phyloP scores from a whole-genome alignment of 2,329 filamentous ascomycete species.

The Lecanicillium sp. region DNA sequence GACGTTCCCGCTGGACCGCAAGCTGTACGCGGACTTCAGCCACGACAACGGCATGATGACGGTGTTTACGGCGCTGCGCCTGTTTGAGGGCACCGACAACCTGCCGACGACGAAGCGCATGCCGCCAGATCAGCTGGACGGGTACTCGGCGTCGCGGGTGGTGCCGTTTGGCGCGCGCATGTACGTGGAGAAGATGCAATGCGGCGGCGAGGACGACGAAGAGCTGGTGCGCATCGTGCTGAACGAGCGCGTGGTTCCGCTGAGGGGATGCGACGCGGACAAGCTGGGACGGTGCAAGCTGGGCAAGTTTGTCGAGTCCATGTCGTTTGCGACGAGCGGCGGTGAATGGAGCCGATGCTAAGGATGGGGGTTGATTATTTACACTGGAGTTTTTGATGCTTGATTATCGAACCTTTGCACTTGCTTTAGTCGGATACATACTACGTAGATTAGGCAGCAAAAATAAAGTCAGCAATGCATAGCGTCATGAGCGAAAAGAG shows the following conservation, averaged over 20 bases:
- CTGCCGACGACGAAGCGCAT: slow-evolving; percentile 46
- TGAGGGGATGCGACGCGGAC: slow-evolving; percentile 67
- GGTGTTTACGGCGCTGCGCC: slow-evolving; percentile 68
- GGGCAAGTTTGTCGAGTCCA: slow-evolving; percentile 63
- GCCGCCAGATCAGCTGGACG: slow-evolving; percentile 48
- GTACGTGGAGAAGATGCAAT: slow-evolving; percentile 85
- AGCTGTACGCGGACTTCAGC: slow-evolving; percentile 81
- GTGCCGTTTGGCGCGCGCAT: slow-evolving; percentile 77
- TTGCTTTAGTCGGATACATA: too few relatives aligned
- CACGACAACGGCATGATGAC: slow-evolving; percentile 85
- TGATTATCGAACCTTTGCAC: not conserved
- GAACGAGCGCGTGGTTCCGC: slow-evolving; percentile 73
- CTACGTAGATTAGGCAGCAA: slow-evolving; percentile 3
- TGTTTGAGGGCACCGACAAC: slow-evolving; percentile 62
- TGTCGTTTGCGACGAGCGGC: slow-evolving; percentile 65
- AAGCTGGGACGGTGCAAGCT: slow-evolving; percentile 63
- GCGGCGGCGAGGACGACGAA: slow-evolving; percentile 43
- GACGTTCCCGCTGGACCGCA: slow-evolving; percentile 67
- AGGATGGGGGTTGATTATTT: not conserved
- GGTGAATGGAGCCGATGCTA: slow-evolving; percentile 67
- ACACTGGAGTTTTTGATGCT: too few relatives aligned
- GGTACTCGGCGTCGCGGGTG: slow-evolving; percentile 70
- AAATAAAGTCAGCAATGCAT: slow-evolving; percentile 3
- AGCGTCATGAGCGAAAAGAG: not conserved
- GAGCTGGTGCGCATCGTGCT: slow-evolving; percentile 74